Conservation (phyloP, 2,329 filamentous ascomycete genomes). For the Fusarium papillatum region DNA sequence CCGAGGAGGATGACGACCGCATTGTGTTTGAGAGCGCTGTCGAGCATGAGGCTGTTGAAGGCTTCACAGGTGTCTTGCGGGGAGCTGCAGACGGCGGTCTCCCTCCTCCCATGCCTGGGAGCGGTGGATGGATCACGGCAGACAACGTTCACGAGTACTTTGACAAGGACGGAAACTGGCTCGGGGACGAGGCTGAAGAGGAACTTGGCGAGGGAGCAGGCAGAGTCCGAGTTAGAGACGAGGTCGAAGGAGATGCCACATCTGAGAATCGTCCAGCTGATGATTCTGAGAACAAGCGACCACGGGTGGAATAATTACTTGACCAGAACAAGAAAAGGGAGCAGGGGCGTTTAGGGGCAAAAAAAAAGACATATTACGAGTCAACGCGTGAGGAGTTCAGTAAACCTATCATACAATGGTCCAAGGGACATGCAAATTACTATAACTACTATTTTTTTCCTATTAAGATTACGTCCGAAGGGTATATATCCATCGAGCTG, state of each 20-base stretch:
- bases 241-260: slow-evolving; percentile 62
- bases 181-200: slow-evolving; percentile 58
- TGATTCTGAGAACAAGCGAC: slow-evolving; percentile 61
- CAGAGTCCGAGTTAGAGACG: slow-evolving; percentile 66
- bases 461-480: slow-evolving; percentile 43
- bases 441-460: slow-evolving; percentile 15
- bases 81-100: slow-evolving; percentile 64
- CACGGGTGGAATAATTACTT: slow-evolving; percentile 56
- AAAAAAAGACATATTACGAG: slow-evolving; percentile 19
- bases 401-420: not conserved
- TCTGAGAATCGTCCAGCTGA: slow-evolving; percentile 56
- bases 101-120: slow-evolving; percentile 79
- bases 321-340: slow-evolving; percentile 20
- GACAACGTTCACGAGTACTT: slow-evolving; percentile 92
- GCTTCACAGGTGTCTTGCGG: slow-evolving; percentile 67
- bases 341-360: slow-evolving; percentile 40
- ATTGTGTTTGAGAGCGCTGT: slow-evolving; percentile 68
- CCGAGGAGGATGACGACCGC: slow-evolving; percentile 67
- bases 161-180: slow-evolving; percentile 86
- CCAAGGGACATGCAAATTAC: not conserved
- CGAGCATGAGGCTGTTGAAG: slow-evolving; percentile 68
- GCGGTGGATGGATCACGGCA: slow-evolving; percentile 88
- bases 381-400: slow-evolving; percentile 16
- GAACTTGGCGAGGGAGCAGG: slow-evolving; percentile 76
- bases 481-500: slow-evolving; percentile 39